Evolutionary conservation across 2,329 filamentous ascomycete species (phyloP), one percentile per base, ranked within the genome.

Genomic region (Didymosphaeria variabile): DNA sequence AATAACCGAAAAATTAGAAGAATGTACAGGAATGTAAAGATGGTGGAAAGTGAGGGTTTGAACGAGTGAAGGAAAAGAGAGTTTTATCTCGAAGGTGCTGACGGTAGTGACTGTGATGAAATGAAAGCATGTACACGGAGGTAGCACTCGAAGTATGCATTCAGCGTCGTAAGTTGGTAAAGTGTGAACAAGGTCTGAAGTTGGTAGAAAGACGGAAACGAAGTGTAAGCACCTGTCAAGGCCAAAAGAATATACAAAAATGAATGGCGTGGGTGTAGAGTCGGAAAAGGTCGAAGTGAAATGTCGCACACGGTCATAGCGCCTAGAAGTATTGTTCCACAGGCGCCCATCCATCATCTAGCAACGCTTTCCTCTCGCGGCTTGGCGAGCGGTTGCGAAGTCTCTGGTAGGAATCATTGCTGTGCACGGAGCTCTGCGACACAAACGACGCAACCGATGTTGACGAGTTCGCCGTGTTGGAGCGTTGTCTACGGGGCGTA

Each of bases 371-470:
- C 42, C 53, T 55, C 15, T 34, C 40, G n/a, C 52, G 38, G 13
- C 26, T 55, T 12, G 50, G 34, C 17, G 52, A 45, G n/a, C 26
- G 52, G 29, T 31, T 36, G 31, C 23, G 23, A n/a, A 55, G 12
- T 12, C 53, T 34, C 9, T 29, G 12, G n/a, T 42, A 46, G 4
- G 40, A 15, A 19, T 6, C 6, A 26, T 34, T n/a, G 51, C 53
- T 45, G 40, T 19, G 29, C 15, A 21, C 31, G 12, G 53, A 55
- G 26, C 53, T 38, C 26, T 55, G 53, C 31, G 53, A 55, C 1
- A 55, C 53, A 19, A 47, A 55, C 19, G 53, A 55, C 2, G 40
- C 26, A 17, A 55, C 32, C 40, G 53, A 55, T 10, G 53, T 46
- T 2, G 53, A 46, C 10, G 53, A 55, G 29, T n/a, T 29, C 26